These are phyloP conservation scores for Diaporthe amygdali DNA, from an alignment of 2,329 filamentous ascomycete genomes.

Conservation along the genomic window DNA sequence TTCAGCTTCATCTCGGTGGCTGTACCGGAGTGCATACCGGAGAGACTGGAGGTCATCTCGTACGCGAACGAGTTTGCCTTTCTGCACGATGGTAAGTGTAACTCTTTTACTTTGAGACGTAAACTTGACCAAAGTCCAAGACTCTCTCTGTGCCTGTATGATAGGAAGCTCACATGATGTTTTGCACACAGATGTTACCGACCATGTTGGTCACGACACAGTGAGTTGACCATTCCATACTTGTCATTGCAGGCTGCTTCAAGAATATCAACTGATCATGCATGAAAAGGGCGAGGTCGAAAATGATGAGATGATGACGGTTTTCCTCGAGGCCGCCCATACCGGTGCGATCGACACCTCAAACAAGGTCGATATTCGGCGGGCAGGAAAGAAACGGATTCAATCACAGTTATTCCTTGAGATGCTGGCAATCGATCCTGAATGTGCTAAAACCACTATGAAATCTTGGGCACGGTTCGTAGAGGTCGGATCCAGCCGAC, in stretches of 20 bases:
- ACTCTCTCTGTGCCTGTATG: too few relatives aligned
- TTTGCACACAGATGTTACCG: background rate
- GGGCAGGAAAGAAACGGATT: slow-evolving; percentile 31
- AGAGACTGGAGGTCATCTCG: slow-evolving; percentile 42
- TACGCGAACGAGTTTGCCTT: slow-evolving; percentile 48
- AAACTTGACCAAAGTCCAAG: too few relatives aligned
- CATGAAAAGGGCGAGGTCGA: slow-evolving; percentile 26
- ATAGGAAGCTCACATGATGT: too few relatives aligned
- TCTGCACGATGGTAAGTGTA: slow-evolving; percentile 39
- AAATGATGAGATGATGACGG: slow-evolving; percentile 30
- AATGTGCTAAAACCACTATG: slow-evolving; percentile 29
- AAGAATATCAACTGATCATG: background rate
- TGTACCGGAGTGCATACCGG: slow-evolving; percentile 43
- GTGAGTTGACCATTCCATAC: background rate
- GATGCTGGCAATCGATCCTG: slow-evolving; percentile 31
- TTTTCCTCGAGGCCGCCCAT: slow-evolving; percentile 28
- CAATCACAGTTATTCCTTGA: slow-evolving; percentile 26
- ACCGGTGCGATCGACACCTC: slow-evolving; percentile 22
- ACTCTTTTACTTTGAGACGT: background rate
- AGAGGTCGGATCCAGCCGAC: slow-evolving; percentile 22
- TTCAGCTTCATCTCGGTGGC: slow-evolving; percentile 38
- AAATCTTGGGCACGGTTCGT: slow-evolving; percentile 33
- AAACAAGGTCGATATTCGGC: slow-evolving; percentile 29
- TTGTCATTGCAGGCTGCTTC: background rate
- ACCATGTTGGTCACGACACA: background rate